phyloP scores from a whole-genome alignment of 2,329 filamentous ascomycete genomes.

The Xylaria sp. region DNA sequence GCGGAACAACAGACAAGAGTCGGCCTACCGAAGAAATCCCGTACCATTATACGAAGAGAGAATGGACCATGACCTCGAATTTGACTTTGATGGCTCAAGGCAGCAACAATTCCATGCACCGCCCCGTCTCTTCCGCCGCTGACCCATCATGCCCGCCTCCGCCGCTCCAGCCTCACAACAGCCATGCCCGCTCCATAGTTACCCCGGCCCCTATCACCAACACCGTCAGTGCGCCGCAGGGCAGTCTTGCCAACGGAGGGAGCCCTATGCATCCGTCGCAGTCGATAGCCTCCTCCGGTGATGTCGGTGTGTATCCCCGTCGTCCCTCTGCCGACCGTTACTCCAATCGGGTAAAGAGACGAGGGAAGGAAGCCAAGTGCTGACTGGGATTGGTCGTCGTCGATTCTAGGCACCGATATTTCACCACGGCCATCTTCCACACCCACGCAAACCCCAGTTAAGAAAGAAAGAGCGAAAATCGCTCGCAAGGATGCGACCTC shows the following conservation, averaged over 20 bases:
- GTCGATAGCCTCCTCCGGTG: slow-evolving; percentile 12
- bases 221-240: background rate
- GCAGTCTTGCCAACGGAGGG: slow-evolving; percentile 1
- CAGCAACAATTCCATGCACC: slow-evolving; percentile 28
- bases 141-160: background rate
- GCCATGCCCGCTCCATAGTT: background rate
- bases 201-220: background rate
- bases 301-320: slow-evolving; percentile 18
- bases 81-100: slow-evolving; percentile 32
- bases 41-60: slow-evolving; percentile 20
- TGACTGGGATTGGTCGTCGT: slow-evolving; percentile 13
- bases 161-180: slow-evolving; percentile 1
- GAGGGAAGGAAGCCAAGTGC: slow-evolving; percentile 5
- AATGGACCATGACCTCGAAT: slow-evolving; percentile 40
- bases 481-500: slow-evolving; percentile 35
- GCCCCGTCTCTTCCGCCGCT: slow-evolving; percentile 7
- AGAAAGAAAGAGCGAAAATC: slow-evolving; percentile 34
- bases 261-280: slow-evolving; percentile 4
- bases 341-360: slow-evolving; percentile 7
- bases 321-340: slow-evolving; percentile 3
- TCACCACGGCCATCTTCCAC: slow-evolving; percentile 21
- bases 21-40: background rate
- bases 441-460: slow-evolving; percentile 25
- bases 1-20: background rate
- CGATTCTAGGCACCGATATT: slow-evolving; percentile 36